Percentiles rank a stretch among this genome's conserved stretches.
Evolutionary conservation across 2,329 filamentous ascomycete species (phyloP).

Genomic region (Periconia sp.): DNA sequence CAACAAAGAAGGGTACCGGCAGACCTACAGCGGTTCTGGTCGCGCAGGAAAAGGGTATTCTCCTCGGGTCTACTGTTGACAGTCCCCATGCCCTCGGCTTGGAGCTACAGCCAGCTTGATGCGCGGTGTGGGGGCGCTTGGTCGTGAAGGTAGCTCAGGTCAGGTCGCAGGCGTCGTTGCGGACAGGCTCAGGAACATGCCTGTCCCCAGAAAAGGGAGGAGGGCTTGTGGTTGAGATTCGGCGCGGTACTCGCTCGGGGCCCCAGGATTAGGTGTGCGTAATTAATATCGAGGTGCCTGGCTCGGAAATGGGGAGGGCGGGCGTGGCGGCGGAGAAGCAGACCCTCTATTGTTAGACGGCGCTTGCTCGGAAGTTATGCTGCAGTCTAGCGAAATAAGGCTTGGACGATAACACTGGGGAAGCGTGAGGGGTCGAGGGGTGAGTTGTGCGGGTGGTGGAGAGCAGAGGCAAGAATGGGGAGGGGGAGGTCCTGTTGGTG

Average conservation of each 20-base stretch:
- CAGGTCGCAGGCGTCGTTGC: conserved; percentile 30
- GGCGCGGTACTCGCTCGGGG: conserved; percentile 16
- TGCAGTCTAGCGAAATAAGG: conserved; percentile 19
- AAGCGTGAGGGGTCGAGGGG: conserved; percentile 8
- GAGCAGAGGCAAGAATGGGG: conserved; percentile 11
- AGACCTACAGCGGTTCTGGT: conserved; percentile 84
- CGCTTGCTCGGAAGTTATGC: conserved; percentile 22
- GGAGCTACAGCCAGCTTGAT: conserved; percentile 23
- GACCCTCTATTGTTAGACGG: conserved; percentile 3
- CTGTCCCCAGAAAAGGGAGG: conserved; percentile 26
- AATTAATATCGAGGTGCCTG: conserved; percentile 41
- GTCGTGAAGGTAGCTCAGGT: conserved; percentile 20
- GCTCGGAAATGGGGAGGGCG: conserved; percentile 28
- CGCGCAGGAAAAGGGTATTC: conserved; percentile 79
- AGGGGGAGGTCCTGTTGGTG: conserved; percentile 9
- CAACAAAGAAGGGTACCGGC: conserved; percentile 2
- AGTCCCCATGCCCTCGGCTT: conserved; percentile 74
- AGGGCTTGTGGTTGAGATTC: conserved; percentile 14
- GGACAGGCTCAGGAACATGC: conserved; percentile 36
- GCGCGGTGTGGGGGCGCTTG: conserved; percentile 12
- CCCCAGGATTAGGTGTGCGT: conserved; percentile 21
- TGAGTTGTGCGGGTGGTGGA: conserved; percentile 4
- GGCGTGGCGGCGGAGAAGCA: conserved; percentile 5
- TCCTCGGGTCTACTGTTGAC: conserved; percentile 87
- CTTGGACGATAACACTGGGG: conserved; percentile 26